Percentiles rank a stretch among this genome's conserved stretches.
phyloP scores from a whole-genome alignment of 2,329 filamentous ascomycete genomes.

The Cladosporium sp. region DNA sequence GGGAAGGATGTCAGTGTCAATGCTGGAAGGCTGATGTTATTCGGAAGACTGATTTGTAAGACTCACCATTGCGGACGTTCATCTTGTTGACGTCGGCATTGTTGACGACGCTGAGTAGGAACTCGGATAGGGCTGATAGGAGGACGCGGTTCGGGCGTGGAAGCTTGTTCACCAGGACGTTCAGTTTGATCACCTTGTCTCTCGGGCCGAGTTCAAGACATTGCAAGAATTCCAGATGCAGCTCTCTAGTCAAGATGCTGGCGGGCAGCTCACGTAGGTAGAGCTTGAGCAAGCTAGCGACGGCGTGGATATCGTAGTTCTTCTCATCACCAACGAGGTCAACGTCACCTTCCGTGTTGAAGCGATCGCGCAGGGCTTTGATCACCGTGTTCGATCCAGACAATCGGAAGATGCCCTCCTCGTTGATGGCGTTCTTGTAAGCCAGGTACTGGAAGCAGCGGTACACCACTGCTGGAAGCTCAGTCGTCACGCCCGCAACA shows the following conservation, averaged over 20 bases:
- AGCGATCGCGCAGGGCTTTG: slow-evolving; percentile 81
- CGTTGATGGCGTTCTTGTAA: slow-evolving; percentile 68
- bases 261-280: slow-evolving; percentile 89
- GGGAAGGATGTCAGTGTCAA: slow-evolving; percentile 15
- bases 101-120: slow-evolving; percentile 87
- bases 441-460: slow-evolving; percentile 91
- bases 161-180: slow-evolving; percentile 70
- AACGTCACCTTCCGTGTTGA: slow-evolving; percentile 88
- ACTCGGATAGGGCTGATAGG: slow-evolving; percentile 76
- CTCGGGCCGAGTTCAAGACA: slow-evolving; percentile 62
- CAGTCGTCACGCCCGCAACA: slow-evolving; percentile 64
- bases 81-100: slow-evolving; percentile 92
- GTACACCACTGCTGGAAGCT: slow-evolving; percentile 87
- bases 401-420: slow-evolving; percentile 94
- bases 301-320: slow-evolving; percentile 92
- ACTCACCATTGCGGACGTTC: slow-evolving; percentile 74
- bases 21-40: neutral
- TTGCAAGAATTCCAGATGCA: slow-evolving; percentile 81
- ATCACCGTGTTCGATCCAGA: slow-evolving; percentile 97
- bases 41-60: neutral
- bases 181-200: slow-evolving; percentile 72
- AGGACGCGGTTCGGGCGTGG: slow-evolving; percentile 75
- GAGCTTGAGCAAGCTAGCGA: slow-evolving; percentile 87
- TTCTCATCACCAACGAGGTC: slow-evolving; percentile 72
- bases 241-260: slow-evolving; percentile 82